Percentiles rank a stretch among this genome's conserved stretches.
These are phyloP conservation scores for Medicago ruthenica DNA, from an alignment of 306 rosid species.

Conservation along the genomic window DNA sequence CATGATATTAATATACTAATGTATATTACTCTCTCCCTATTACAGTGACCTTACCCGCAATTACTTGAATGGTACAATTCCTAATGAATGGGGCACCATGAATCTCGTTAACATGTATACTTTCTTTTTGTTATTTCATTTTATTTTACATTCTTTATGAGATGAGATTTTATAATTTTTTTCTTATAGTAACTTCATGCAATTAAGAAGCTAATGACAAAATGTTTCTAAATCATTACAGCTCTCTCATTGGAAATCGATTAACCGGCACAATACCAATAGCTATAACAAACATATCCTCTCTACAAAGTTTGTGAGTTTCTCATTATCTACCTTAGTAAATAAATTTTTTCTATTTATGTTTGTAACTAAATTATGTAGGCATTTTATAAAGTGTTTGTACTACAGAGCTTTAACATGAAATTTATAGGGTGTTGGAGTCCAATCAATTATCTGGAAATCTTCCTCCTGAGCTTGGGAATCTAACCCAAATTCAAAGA, in stretches of 20 bases:
- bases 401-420: not conserved
- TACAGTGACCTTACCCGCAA: conserved; percentile 56
- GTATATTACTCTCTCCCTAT: not conserved
- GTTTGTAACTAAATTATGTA: not conserved
- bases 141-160: not conserved
- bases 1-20: not conserved
- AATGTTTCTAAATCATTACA: conserved; percentile 36
- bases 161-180: too few species aligned
- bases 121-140: not conserved
- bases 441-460: conserved; percentile 58
- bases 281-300: conserved; percentile 56
- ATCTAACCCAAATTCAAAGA: conserved; percentile 49
- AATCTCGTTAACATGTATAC: conserved; percentile 20
- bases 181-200: not conserved
- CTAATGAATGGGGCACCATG: conserved; percentile 53
- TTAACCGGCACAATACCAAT: conserved; percentile 58
- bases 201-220: not conserved
- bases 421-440: conserved; percentile 50
- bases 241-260: conserved; percentile 34
- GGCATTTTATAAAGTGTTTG: not conserved
- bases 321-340: not conserved
- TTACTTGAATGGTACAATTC: conserved; percentile 59
- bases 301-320: conserved; percentile 69
- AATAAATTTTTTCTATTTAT: not conserved
- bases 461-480: conserved; percentile 68